A percentile compares a stretch with the other conserved stretches of the same genome.
Evolutionary conservation across 352 stramenopile species (phyloP).

Genomic region (Thalassiosira livingstoniorum): DNA sequence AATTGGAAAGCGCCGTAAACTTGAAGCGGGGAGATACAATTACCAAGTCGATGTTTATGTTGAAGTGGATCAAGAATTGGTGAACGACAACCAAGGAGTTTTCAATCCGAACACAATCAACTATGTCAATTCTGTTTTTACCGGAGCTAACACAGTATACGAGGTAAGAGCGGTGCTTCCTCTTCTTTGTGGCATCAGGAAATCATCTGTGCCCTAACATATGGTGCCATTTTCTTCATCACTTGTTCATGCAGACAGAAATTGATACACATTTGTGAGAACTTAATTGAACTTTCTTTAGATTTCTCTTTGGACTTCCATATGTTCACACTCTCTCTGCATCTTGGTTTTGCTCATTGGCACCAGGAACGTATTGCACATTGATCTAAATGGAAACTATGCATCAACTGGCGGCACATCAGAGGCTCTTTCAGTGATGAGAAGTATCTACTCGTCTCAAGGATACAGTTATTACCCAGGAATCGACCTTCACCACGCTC

Average conservation of each 20-base stretch:
- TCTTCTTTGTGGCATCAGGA: background rate
- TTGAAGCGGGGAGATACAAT: constrained; percentile 1
- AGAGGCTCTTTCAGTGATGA: constrained; percentile 5
- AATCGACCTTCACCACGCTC: constrained; percentile 39
- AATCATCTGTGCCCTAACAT: too few relatives aligned
- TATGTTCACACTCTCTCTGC: too few relatives aligned
- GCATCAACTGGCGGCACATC: background rate
- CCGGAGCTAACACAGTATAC: constrained; percentile 18
- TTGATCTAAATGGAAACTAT: constrained; percentile 12
- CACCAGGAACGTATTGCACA: background rate
- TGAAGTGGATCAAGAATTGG: constrained; percentile 21
- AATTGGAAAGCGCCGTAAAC: constrained; percentile 10
- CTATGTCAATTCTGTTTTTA: constrained; percentile 20
- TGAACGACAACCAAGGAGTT: background rate
- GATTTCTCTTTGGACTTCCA: too few relatives aligned
- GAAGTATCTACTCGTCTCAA: background rate
- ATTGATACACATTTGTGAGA: constrained; percentile 26
- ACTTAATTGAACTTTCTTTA: too few relatives aligned
- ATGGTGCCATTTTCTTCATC: too few relatives aligned
- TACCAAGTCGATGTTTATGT: constrained; percentile 29
- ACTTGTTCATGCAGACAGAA: constrained; percentile 3
- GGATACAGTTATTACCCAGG: background rate
- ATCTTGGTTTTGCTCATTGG: too few relatives aligned
- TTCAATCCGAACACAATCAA: background rate
- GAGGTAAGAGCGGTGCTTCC: constrained; percentile 7